These are phyloP conservation scores for Sicyos baderoa DNA, from an alignment of 306 rosid species.

Conservation along the genomic window DNA sequence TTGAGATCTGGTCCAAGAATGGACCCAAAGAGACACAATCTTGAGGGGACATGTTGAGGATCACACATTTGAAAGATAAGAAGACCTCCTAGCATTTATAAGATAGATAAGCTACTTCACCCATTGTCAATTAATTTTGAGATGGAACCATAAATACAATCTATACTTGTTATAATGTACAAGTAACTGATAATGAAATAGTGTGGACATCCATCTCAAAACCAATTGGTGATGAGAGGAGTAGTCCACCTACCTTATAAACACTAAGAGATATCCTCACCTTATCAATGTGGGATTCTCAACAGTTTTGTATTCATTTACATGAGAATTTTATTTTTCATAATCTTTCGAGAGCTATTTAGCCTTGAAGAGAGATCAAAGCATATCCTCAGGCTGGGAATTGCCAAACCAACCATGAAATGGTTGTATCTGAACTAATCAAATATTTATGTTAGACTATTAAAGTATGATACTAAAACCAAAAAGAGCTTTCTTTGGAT, in stretches of 20 bases:
- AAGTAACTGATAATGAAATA: neutral
- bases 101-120: too few species aligned
- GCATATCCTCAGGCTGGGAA: slow-evolving; percentile 37
- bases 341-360: neutral
- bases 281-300: too few species aligned
- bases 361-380: slow-evolving; percentile 26
- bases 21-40: too few species aligned
- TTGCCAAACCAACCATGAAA: slow-evolving; percentile 38
- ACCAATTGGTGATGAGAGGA: too few species aligned
- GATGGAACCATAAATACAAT: neutral
- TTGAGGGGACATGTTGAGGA: too few species aligned
- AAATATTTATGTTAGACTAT: slow-evolving; percentile 35
- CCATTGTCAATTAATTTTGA: too few species aligned
- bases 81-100: too few species aligned
- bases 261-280: too few species aligned
- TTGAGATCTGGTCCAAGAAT: too few species aligned
- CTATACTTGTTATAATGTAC: neutral
- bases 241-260: too few species aligned
- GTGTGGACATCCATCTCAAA: too few species aligned
- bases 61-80: too few species aligned
- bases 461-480: slow-evolving; percentile 33
- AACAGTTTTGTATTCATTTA: neutral
- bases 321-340: neutral
- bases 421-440: slow-evolving; percentile 35
- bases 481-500: slow-evolving; percentile 29